phyloP scores from a whole-genome alignment of 1,139 yeast genomes.

The Saccharomyces hybrid region DNA sequence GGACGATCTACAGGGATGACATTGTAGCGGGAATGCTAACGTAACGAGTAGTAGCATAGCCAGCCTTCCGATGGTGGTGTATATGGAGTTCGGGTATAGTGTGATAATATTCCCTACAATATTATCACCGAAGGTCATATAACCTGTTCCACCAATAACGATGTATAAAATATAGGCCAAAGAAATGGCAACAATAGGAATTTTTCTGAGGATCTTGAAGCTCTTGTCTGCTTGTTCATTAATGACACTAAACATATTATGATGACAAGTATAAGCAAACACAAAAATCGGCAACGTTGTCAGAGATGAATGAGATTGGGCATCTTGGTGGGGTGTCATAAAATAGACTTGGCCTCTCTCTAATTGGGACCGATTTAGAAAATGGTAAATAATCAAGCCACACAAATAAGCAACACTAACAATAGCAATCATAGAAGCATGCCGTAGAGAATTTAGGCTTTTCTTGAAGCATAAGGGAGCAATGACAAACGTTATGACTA shows the following conservation, averaged over 20 bases:
- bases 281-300: slow-evolving; percentile 64
- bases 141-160: slow-evolving; percentile 59
- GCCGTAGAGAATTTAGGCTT: slow-evolving; percentile 58
- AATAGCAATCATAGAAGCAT: slow-evolving; percentile 62
- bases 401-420: slow-evolving; percentile 61
- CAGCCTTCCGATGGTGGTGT: slow-evolving; percentile 60
- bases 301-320: slow-evolving; percentile 30
- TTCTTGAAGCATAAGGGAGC: slow-evolving; percentile 57
- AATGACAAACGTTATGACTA: slow-evolving; percentile 49
- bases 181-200: slow-evolving; percentile 49
- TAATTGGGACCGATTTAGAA: slow-evolving; percentile 35
- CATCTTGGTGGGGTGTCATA: slow-evolving; percentile 32
- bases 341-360: slow-evolving; percentile 37
- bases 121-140: slow-evolving; percentile 58
- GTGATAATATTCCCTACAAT: slow-evolving; percentile 63
- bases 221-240: slow-evolving; percentile 55
- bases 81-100: slow-evolving; percentile 55
- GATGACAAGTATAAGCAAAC: slow-evolving; percentile 76
- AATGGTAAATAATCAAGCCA: slow-evolving; percentile 54
- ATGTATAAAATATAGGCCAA: slow-evolving; percentile 53
- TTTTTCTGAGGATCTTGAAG: slow-evolving; percentile 44
- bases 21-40: slow-evolving; percentile 64
- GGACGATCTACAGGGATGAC: slow-evolving; percentile 53
- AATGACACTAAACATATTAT: slow-evolving; percentile 68
- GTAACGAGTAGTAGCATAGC: slow-evolving; percentile 65